A percentile compares a stretch with the other conserved stretches of the same genome.
Evolutionary conservation across 2,329 filamentous ascomycete genomes (phyloP).

Genomic region (Arthroderma sp.): DNA sequence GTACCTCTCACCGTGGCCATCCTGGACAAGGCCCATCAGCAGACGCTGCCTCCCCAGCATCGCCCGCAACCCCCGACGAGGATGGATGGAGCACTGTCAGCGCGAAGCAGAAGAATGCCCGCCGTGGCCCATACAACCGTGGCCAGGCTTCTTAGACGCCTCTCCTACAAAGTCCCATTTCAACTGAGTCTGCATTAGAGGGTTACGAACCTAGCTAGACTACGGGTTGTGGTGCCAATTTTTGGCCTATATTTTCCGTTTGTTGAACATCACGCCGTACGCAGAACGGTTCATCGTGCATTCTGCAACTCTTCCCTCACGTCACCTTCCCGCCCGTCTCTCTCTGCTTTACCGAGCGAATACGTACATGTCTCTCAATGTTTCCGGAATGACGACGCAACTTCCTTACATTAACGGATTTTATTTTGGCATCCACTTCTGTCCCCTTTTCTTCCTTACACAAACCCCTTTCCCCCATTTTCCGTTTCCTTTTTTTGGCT

Average conservation of each 20-base stretch:
- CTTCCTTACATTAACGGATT: constrained; percentile 1
- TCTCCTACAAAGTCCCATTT: not conserved
- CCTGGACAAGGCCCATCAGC: not conserved
- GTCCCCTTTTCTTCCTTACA: not conserved
- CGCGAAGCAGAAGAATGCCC: constrained; percentile 34
- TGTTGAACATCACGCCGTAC: not conserved
- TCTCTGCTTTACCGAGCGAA: not conserved
- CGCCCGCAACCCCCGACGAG: constrained; percentile 27
- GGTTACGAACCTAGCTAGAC: not conserved
- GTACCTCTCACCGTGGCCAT: constrained; percentile 7
- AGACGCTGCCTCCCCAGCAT: constrained; percentile 17
- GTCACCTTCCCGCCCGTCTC: not conserved
- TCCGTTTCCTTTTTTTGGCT: constrained; percentile 6
- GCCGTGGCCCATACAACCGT: constrained; percentile 25
- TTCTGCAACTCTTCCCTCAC: not conserved
- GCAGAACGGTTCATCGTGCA: not conserved
- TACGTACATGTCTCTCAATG: not conserved
- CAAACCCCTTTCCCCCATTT: constrained; percentile 2
- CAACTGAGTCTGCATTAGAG: not conserved
- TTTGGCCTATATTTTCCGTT: not conserved
- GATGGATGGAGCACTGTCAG: constrained; percentile 40
- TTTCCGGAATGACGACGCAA: not conserved
- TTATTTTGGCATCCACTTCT: not conserved
- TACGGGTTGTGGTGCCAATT: not conserved
- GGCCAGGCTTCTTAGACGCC: constrained; percentile 7